Percentiles rank a stretch among this genome's conserved stretches.
phyloP scores from a whole-genome alignment of 148 eudicot genomes.

The Suaeda aralocaspica region DNA sequence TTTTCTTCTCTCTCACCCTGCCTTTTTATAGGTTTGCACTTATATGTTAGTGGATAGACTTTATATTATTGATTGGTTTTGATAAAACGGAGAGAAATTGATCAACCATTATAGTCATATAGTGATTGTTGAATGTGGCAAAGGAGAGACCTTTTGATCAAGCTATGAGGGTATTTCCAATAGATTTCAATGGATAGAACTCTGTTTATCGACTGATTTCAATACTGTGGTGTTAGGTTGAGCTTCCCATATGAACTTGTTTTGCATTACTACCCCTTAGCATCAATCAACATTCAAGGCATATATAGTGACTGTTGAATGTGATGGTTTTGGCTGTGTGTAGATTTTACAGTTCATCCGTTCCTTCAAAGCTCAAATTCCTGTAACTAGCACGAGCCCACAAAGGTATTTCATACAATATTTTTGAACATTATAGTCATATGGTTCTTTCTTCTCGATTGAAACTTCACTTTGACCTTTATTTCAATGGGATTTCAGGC shows the following conservation, averaged over 20 bases:
- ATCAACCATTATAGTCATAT: too few species aligned
- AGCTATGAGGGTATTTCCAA: too few species aligned
- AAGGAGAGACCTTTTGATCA: too few species aligned
- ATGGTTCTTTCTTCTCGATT: neutral
- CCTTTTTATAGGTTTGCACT: neutral
- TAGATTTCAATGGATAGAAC: too few species aligned
- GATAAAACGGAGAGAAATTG: too few species aligned
- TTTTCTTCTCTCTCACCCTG: too few species aligned
- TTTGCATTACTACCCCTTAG: too few species aligned
- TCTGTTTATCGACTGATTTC: too few species aligned
- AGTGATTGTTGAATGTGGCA: too few species aligned
- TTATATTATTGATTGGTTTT: neutral
- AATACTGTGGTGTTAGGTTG: too few species aligned
- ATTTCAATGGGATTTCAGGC: constrained; percentile 36
- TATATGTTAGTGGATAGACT: neutral
- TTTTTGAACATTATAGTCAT: neutral
- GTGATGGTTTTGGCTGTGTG: constrained; percentile 11
- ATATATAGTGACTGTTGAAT: neutral
- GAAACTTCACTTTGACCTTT: neutral
- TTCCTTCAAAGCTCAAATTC: constrained; percentile 74
- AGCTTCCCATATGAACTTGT: too few species aligned
- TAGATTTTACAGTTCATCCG: constrained; percentile 85
- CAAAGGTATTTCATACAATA: constrained; percentile 39
- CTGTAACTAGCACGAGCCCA: constrained; percentile 43
- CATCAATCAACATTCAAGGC: neutral